Conservation (phyloP, 768 basidiomycete genomes). For the Auricularia cornea region DNA sequence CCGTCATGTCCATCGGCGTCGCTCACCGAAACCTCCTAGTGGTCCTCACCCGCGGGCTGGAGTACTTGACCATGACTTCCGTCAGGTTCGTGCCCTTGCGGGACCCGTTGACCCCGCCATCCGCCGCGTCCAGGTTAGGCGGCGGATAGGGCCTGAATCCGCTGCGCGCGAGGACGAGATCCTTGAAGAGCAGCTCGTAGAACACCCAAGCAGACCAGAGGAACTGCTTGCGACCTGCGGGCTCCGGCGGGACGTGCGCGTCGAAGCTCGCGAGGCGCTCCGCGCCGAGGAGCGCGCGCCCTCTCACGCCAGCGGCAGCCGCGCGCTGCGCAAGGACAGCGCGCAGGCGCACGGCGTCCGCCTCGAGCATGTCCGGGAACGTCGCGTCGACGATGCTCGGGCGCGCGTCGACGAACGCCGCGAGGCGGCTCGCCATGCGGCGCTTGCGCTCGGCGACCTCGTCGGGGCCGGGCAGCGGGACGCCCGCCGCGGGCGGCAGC, state of each 20-base stretch:
- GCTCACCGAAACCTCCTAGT: no score
- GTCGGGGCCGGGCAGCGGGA: background rate
- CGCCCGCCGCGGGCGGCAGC: background rate
- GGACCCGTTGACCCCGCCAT: no score
- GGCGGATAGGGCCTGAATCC: background rate
- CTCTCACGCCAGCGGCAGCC: background rate
- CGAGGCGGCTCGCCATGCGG: background rate
- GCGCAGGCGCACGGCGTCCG: background rate
- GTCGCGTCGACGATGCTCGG: background rate
- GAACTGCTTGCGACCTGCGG: background rate
- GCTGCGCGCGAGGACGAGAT: background rate
- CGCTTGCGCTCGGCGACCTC: background rate
- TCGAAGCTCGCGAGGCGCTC: background rate
- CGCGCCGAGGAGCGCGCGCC: background rate
- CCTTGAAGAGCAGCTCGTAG: background rate
- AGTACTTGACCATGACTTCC: no score
- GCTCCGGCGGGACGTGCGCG: background rate
- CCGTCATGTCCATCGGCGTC: no score
- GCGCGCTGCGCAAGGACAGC: background rate
- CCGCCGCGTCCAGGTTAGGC: no score
- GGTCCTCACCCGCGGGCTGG: no score
- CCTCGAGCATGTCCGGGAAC: background rate
- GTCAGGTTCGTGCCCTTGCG: no score
- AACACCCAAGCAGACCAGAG: background rate
- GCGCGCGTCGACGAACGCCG: background rate